phyloP scores from a whole-genome alignment of 2,329 filamentous ascomycete species.

The Blastomyces emzantsi region DNA sequence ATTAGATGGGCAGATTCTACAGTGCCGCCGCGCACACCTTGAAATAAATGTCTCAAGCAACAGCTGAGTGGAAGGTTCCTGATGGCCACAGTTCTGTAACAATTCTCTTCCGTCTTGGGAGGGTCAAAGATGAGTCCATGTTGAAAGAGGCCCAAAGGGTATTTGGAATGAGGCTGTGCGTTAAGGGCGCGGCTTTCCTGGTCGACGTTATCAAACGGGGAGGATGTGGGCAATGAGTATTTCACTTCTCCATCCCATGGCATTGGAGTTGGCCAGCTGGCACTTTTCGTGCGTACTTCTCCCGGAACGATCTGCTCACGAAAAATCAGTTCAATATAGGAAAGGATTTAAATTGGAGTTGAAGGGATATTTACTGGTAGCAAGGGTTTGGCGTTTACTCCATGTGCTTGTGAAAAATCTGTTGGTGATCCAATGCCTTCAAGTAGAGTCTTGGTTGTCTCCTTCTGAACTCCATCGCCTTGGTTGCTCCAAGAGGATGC shows the following conservation, averaged over 20 bases:
- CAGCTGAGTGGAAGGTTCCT: slow-evolving; percentile 21
- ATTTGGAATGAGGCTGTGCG: slow-evolving; percentile 10
- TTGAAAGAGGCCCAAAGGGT: slow-evolving; percentile 23
- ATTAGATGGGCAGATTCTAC: slow-evolving; percentile 25
- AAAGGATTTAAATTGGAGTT: not conserved
- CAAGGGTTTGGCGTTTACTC: not conserved
- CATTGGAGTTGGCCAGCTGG: slow-evolving; percentile 1
- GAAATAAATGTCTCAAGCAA: slow-evolving; percentile 21
- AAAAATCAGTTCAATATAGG: not conserved
- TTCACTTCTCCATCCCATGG: slow-evolving; percentile 17
- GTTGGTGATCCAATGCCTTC: slow-evolving; percentile 14
- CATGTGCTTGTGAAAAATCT: slow-evolving; percentile 8
- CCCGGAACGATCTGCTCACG: not conserved
- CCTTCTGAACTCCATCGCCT: not conserved
- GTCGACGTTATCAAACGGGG: not conserved
- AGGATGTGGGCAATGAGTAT: slow-evolving; percentile 7
- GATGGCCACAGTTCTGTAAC: slow-evolving; percentile 26
- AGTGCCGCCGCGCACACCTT: slow-evolving; percentile 19
- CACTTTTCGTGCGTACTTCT: not conserved
- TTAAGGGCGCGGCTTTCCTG: not conserved
- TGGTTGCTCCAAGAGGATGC: not conserved
- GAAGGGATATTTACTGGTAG: not conserved
- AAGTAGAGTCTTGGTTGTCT: slow-evolving; percentile 9
- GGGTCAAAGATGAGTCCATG: slow-evolving; percentile 28
- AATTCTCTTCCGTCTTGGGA: slow-evolving; percentile 17